Evolutionary conservation across 202 grass and related monocot species (phyloP), one percentile per base, ranked within the genome.

Genomic region (Cymbopogon flexuosus): DNA sequence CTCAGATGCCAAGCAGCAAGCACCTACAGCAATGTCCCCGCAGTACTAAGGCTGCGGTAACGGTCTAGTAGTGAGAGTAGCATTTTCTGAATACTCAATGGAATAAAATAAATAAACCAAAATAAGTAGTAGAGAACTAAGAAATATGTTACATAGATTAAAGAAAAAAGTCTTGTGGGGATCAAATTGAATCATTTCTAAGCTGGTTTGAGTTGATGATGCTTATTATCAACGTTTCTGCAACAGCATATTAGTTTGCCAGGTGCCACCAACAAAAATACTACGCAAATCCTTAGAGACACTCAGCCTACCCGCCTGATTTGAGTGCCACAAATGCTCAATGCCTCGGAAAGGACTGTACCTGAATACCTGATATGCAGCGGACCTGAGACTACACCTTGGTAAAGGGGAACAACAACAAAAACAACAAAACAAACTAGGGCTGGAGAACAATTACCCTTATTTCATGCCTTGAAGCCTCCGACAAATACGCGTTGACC

Each of bases 381-480:
- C 64, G 12, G 66, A 3, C 27, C 2, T 39, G 13, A 22, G 35
- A 66, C 70, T 71, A 68, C 40, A 59, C 5, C 41, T 30, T 31
- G 21, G 40, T 46, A 18, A 75, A 35, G 76, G 39, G 54, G 0
- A 57, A 21, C 2, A 18, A 56, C 54, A 58, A 54, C 49, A 54
- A 19, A 6, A 52, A n/a, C 15, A 51, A 57, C 8, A 22, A 56
- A 56, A 76, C 69, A 64, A 74, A 24, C 7, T 79, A 35, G 59
- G 8, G 31, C 61, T 62, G 29, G 75, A 19, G 6, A 81, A 77
- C 16, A 75, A 62, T 67, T 99, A 99, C 96, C 86, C 92, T 91
- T 81, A 99, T 93, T 86, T 99, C 96, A 86, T 95, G 96, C 71
- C 96, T 93, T 64, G 96, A 99, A 65, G 96, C 96, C 85, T 99